Base-by-base conservation (phyloP, 2,329 filamentous ascomycete genomes). In the Fusarium sp. region DNA sequence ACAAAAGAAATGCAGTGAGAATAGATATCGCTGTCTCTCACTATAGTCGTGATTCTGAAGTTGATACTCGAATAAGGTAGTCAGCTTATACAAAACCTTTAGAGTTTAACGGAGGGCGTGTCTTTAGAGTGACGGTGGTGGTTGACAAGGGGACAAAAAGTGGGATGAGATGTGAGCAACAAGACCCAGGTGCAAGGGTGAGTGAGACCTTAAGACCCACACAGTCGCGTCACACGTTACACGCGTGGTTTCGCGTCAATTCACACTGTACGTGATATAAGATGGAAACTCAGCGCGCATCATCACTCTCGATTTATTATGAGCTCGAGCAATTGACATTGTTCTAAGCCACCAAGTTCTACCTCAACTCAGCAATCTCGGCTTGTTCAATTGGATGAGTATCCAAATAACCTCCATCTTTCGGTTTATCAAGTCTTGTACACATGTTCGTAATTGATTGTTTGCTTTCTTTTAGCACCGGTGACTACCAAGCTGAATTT, bases 121-220 rank as follows among this genome's bases (percentile, higher is more conserved):
- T 24, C 21, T 43, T 57, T 43, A 63, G 34, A 50, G 15, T 19
- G 14, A 8, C 43, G 28, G 33, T 6, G 26, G 46, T 36, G 52
- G 38, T 57, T 55, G 26, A 31, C 45, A 42, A 33, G 42, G 38
- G 44, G 47, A 46, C 43, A 43, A 69, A 61, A 44, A 52, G 63
- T 49, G 51, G 45, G 40, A 52, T 51, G 47, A 54, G 53, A 54
- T 42, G 13, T 14, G 52, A 67, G 45, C 31, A 59, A 58, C 15
- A 57, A 28, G 22, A 46, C 38, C 40, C 26, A 11, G 40, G 55
- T 21, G 5, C 15, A 19, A 17, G 11, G 17, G 15, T 13, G 51
- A 31, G 22, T 11, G 40, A 46, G 42, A 19, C 34, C 19, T 22
- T 26, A 39, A 28, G 53, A 19, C 7, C 42, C 52, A 31, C 42